phyloP scores from a whole-genome alignment of 2,329 filamentous ascomycete species.

The Dissoconium aciculare region DNA sequence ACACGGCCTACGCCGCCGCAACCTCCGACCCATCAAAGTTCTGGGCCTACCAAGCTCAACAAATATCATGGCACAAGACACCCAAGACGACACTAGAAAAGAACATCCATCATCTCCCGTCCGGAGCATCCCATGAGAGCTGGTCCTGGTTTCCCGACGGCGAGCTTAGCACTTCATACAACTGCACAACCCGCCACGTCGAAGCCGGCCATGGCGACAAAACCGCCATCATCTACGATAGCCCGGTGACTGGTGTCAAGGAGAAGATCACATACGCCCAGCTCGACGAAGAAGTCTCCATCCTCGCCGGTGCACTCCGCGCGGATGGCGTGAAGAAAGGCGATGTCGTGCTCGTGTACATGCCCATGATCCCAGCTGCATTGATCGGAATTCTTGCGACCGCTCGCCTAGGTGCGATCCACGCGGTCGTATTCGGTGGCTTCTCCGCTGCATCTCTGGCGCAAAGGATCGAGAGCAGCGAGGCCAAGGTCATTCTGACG shows the following conservation, averaged over 20 bases:
- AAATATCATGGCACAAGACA: conserved; percentile 66
- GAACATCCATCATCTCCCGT: conserved; percentile 48
- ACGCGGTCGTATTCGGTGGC: conserved; percentile 85
- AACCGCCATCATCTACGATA: conserved; percentile 74
- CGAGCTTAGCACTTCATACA: conserved; percentile 81
- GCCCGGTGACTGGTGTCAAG: conserved; percentile 62
- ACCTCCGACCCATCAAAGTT: conserved; percentile 23
- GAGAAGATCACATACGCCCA: conserved; percentile 59
- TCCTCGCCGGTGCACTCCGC: conserved; percentile 63
- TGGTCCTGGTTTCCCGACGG: conserved; percentile 89
- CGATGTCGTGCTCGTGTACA: conserved; percentile 82
- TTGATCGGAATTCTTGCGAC: conserved; percentile 75
- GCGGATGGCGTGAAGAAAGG: conserved; percentile 71
- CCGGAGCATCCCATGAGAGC: conserved; percentile 28
- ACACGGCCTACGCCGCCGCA: conserved; percentile 22
- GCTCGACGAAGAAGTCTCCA: conserved; percentile 65
- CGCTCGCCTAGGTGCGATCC: conserved; percentile 68
- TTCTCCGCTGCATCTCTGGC: conserved; percentile 71
- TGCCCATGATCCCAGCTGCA: conserved; percentile 91
- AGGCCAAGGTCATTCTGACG: conserved; percentile 63
- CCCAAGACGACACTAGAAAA: conserved; percentile 48
- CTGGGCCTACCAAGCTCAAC: conserved; percentile 39
- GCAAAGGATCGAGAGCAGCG: conserved; percentile 73
- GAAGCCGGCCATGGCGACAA: conserved; percentile 56
- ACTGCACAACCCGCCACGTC: conserved; percentile 85